Evolutionary conservation across 495 filamentous ascomycete genomes (phyloP), one percentile per base, ranked within the genome.

Genomic region (Penicillium steckii): DNA sequence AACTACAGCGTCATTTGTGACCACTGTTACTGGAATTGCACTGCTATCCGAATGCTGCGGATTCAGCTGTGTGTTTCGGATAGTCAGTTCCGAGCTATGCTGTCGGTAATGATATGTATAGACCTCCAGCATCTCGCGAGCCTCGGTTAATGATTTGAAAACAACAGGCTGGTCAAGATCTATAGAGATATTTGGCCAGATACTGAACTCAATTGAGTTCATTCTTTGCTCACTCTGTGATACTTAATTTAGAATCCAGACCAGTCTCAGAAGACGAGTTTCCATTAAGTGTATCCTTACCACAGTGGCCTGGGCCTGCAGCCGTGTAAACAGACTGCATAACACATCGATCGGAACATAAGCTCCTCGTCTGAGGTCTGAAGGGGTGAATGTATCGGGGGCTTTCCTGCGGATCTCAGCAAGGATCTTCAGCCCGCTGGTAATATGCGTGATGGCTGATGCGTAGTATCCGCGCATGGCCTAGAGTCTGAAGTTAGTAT

Each of bases 381-480:
- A 55, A 48, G 46, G 43, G 17, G 8, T 25, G 5, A 13, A 33
- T 0, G 13, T 22, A 3, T 15, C n/a, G 3, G 26, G 25, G 2
- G 18, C 29, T 17, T 29, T 50, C 13, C 19, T 43, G 22, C 48
- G 48, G 13, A 64, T 48, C 43, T 69, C 64, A 3, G 44, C 44
- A 2, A 71, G 47, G 18, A 71, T 66, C 19, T 61, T 62, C 7
- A 70, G 58, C 3, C 70, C 70, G 46, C 56, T 67, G 7, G 37
- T 53, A 18, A 73, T 55, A 50, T 71, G 70, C 29, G 50, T 64
- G 23, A 71, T 49, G 21, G 70, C 64, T 8, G 68, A 61, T 3
- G 57, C 62, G 50, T 67, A 65, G 38, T 71, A 62, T 15, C 63
- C 65, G 19, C 63, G 61, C 30, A 73, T 35, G 24, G 61, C 58